These are phyloP conservation scores for Vanrija sp. DNA, from an alignment of 1,284 basidiomycete genomes.

Conservation along the genomic window DNA sequence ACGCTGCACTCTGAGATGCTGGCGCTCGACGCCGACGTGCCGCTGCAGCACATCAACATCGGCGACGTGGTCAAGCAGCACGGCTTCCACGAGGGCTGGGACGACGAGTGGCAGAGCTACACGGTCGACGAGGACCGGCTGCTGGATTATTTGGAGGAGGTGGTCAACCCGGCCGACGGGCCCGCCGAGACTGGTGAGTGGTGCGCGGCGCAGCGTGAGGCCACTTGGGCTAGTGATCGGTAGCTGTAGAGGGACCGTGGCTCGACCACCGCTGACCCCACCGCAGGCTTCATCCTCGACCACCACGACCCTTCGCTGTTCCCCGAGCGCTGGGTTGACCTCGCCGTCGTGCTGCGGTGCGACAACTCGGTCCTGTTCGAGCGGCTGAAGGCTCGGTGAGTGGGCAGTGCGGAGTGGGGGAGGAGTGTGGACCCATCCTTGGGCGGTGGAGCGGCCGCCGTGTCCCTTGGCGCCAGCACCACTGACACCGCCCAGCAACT, in stretches of 20 bases:
- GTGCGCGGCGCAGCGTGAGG: no score
- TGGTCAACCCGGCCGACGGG: constrained; percentile 43
- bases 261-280: neutral
- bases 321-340: constrained; percentile 93
- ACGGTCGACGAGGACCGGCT: constrained; percentile 95
- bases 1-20: constrained; percentile 84
- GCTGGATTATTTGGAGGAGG: constrained; percentile 79
- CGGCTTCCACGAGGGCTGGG: constrained; percentile 75
- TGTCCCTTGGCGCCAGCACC: no score
- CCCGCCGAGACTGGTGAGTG: constrained; percentile 40
- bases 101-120: constrained; percentile 92
- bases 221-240: no score
- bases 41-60: constrained; percentile 80
- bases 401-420: no score
- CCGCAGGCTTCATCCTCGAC: constrained; percentile 83
- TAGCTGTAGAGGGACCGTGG: no score
- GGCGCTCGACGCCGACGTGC: constrained; percentile 54
- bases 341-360: constrained; percentile 91
- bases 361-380: constrained; percentile 88
- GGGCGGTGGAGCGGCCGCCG: no score
- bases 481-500: constrained; percentile 58
- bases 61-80: constrained; percentile 84
- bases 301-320: constrained; percentile 96
- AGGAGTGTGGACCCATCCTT: no score
- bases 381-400: constrained; percentile 84